phyloP scores from a whole-genome alignment of 1,139 yeast genomes.

The Yamadazyma taylorii region DNA sequence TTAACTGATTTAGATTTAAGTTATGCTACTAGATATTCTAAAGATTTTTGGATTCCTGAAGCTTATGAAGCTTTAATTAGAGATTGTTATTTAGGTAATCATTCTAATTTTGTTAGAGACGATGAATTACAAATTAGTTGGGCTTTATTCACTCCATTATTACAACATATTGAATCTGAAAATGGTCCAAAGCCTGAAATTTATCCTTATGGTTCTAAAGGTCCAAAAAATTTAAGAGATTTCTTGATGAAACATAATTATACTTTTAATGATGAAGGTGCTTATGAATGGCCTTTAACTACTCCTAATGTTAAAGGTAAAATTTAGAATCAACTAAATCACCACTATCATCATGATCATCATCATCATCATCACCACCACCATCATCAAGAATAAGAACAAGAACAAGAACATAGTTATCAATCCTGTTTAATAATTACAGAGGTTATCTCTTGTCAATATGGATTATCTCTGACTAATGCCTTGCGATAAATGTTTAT shows the following conservation, averaged over 20 bases:
- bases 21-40: slow-evolving; percentile 72
- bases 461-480: too few species aligned
- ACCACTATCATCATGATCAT: too few species aligned
- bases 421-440: too few species aligned
- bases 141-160: slow-evolving; percentile 89
- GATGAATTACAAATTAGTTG: slow-evolving; percentile 95
- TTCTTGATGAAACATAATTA: slow-evolving; percentile 74
- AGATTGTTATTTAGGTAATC: slow-evolving; percentile 89
- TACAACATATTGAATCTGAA: slow-evolving; percentile 72
- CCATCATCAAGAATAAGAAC: too few species aligned
- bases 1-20: slow-evolving; percentile 89
- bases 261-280: slow-evolving; percentile 54
- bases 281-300: slow-evolving; percentile 83
- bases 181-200: slow-evolving; percentile 61
- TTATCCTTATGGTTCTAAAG: slow-evolving; percentile 90
- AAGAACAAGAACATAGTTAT: too few species aligned
- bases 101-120: slow-evolving; percentile 95
- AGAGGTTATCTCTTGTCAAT: too few species aligned
- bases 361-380: too few species aligned
- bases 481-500: too few species aligned
- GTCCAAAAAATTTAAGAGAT: slow-evolving; percentile 66
- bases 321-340: too few species aligned
- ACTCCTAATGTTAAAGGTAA: slow-evolving; percentile 43
- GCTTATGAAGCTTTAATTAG: slow-evolving; percentile 95
- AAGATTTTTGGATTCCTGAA: slow-evolving; percentile 93